Evolutionary conservation across 179 eudicot genomes (phyloP).

Genomic region (Patellifolia procumbens): DNA sequence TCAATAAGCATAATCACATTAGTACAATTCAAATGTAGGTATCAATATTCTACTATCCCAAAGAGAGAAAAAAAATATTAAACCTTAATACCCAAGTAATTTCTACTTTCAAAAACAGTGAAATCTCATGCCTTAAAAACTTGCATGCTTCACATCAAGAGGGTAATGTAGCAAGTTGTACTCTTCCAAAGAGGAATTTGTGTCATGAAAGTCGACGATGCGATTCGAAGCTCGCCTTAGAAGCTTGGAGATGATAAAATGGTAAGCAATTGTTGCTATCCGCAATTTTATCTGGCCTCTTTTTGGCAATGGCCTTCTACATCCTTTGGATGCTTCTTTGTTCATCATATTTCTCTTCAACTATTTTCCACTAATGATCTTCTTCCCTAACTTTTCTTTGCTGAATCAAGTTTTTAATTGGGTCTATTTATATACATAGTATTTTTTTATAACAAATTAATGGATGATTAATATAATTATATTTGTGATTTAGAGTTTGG

Average conservation of each 20-base stretch:
- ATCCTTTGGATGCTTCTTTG: constrained; percentile 4
- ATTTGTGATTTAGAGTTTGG: background rate
- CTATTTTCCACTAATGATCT: background rate
- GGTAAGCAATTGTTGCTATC: constrained; percentile 28
- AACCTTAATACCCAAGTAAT: no score
- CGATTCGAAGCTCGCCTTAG: background rate
- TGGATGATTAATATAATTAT: background rate
- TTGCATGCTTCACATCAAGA: no score
- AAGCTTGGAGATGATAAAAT: constrained; percentile 23
- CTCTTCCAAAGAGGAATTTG: background rate
- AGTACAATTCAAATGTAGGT: no score
- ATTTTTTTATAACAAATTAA: no score
- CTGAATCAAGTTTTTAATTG: background rate
- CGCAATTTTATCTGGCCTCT: constrained; percentile 43
- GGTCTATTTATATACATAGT: background rate
- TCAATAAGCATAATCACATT: no score
- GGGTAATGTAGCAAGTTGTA: background rate
- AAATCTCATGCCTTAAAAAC: no score
- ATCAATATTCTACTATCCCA: no score
- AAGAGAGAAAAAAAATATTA: no score
- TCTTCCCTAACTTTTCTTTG: no score
- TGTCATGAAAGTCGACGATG: background rate
- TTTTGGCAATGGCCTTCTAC: constrained; percentile 28
- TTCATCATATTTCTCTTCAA: constrained; percentile 1
- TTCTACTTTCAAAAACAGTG: no score